A percentile compares a stretch with the other conserved stretches of the same genome.
These are phyloP conservation scores for Microstegium vimineum DNA, from an alignment of 176 grass and related monocot genomes.

Conservation along the genomic window DNA sequence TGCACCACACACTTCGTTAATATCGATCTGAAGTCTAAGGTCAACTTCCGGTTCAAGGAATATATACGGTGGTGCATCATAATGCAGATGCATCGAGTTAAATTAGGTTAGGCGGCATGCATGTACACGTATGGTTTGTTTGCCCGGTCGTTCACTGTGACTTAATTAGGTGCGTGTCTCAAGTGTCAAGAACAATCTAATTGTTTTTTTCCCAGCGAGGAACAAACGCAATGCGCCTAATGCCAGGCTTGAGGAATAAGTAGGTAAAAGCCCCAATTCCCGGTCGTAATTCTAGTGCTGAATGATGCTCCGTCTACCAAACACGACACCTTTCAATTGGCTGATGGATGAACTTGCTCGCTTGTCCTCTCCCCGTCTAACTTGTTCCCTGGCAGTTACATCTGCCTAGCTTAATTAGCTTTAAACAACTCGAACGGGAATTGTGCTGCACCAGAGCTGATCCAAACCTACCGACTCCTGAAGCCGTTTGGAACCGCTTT, in stretches of 20 bases:
- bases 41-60: conserved; percentile 26
- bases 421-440: conserved; percentile 7
- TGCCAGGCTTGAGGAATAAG: conserved; percentile 37
- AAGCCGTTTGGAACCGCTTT: too few species aligned
- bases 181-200: not conserved
- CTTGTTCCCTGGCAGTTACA: conserved; percentile 15
- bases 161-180: not conserved
- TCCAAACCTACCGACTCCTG: too few species aligned
- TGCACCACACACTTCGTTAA: not conserved
- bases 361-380: conserved; percentile 24
- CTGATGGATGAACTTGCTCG: conserved; percentile 28
- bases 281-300: conserved; percentile 45
- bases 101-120: conserved; percentile 6
- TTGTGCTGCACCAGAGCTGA: conserved; percentile 2
- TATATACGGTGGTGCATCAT: not conserved
- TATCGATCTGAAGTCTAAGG: not conserved
- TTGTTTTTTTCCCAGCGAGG: not conserved
- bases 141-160: not conserved
- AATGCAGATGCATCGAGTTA: conserved; percentile 8
- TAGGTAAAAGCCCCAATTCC: conserved; percentile 52
- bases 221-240: not conserved
- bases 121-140: not conserved
- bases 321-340: conserved; percentile 1
- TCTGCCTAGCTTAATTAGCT: not conserved
- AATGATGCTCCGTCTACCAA: conserved; percentile 37